Evolutionary conservation across 179 eudicot species (phyloP).

Genomic region (Corrigiola litoralis): DNA sequence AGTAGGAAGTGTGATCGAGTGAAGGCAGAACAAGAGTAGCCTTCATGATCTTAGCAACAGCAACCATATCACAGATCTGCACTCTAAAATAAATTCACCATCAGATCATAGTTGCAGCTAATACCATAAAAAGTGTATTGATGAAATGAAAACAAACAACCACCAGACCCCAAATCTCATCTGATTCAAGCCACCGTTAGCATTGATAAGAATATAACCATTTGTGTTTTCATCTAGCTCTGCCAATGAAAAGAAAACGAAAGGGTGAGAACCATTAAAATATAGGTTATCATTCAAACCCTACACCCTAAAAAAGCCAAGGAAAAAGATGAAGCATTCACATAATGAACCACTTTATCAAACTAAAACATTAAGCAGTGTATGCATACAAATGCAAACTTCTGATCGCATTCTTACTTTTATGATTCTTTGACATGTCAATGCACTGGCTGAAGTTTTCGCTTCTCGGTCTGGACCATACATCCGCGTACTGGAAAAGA

Average conservation of each 20-base stretch:
- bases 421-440: conserved; percentile 61
- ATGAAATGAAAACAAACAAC: conserved; percentile 30
- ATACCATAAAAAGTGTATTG: conserved; percentile 10
- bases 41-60: conserved; percentile 96
- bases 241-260: conserved; percentile 30
- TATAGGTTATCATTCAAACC: background rate
- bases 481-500: conserved; percentile 58
- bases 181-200: conserved; percentile 99
- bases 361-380: background rate
- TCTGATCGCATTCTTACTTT: conserved; percentile 41
- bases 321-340: background rate
- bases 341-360: too few relatives aligned
- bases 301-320: too few relatives aligned
- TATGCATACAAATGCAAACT: background rate
- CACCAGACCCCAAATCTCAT: conserved; percentile 99
- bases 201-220: conserved; percentile 88
- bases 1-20: conserved; percentile 93
- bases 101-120: conserved; percentile 34
- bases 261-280: conserved; percentile 8
- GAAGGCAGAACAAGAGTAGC: conserved; percentile 97
- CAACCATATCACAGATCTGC: conserved; percentile 99
- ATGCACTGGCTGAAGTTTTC: conserved; percentile 83
- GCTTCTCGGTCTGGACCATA: conserved; percentile 78
- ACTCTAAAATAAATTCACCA: conserved; percentile 53
- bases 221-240: conserved; percentile 65